These are phyloP conservation scores for Micractinium conductrix DNA, from an alignment of 139 green algal genomes.

Conservation along the genomic window DNA sequence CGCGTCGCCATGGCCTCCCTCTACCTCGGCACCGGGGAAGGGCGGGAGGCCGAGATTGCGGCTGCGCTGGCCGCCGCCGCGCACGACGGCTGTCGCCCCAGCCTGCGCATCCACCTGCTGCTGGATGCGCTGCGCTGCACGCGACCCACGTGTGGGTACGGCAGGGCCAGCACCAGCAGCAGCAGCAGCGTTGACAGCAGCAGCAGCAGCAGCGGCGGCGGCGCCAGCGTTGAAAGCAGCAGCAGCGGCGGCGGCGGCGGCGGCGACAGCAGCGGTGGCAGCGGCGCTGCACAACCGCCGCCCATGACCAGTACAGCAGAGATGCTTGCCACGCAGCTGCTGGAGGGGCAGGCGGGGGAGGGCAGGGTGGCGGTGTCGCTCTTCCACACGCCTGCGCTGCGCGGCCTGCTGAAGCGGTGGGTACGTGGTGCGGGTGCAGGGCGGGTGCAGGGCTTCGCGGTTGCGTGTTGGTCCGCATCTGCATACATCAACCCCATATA, in stretches of 20 bases:
- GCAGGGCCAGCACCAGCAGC: not conserved
- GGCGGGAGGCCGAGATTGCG: constrained; percentile 39
- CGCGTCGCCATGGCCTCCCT: constrained; percentile 41
- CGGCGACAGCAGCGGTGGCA: not conserved
- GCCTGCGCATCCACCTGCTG: constrained; percentile 29
- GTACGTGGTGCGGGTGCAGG: not conserved
- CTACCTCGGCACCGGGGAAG: constrained; percentile 37
- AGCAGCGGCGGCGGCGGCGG: not conserved
- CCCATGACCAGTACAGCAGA: constrained; percentile 39
- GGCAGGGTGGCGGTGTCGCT: constrained; percentile 20
- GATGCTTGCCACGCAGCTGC: constrained; percentile 27
- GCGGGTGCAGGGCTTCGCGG: not conserved
- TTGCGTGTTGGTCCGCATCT: no score
- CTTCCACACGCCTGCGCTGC: constrained; percentile 46
- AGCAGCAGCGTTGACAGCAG: not conserved
- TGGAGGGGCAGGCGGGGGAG: not conserved
- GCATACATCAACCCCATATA: no score
- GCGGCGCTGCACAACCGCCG: not conserved
- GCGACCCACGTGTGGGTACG: constrained; percentile 4
- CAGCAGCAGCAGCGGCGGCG: not conserved
- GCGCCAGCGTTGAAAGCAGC: not conserved
- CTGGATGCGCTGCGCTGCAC: constrained; percentile 46
- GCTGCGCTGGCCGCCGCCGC: constrained; percentile 20
- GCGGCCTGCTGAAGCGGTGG: constrained; percentile 41
- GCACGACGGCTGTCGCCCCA: not conserved